Conservation (phyloP, 352 stramenopile genomes). For the Globisporangium mamillatum region DNA sequence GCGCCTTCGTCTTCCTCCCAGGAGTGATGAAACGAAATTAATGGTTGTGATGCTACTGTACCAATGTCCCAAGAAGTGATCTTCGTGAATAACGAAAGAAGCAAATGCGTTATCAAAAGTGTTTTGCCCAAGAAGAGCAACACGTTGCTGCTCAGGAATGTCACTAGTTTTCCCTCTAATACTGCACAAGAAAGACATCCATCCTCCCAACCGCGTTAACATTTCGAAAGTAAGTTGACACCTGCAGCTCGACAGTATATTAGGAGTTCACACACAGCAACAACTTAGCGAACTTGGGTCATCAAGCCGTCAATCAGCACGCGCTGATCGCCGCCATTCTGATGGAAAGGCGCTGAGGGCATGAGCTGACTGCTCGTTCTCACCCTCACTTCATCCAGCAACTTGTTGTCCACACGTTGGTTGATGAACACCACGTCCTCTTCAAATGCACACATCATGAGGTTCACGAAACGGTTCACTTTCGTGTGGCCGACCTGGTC, state of each 20-base stretch:
- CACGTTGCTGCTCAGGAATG: not conserved
- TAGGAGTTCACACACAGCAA: not conserved
- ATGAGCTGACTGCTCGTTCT: not conserved
- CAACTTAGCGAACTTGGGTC: not conserved
- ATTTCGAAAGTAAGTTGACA: not conserved
- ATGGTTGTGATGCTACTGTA: not conserved
- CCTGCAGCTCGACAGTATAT: too few species aligned
- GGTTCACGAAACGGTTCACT: constrained; percentile 7
- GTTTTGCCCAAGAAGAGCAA: not conserved
- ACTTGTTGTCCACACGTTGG: constrained; percentile 5
- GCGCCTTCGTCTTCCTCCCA: not conserved
- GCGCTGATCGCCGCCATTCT: not conserved
- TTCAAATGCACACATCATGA: constrained; percentile 12
- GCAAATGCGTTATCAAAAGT: not conserved
- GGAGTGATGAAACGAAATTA: not conserved
- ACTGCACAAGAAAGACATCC: not conserved
- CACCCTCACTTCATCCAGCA: constrained; percentile 7
- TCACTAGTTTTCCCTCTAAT: not conserved
- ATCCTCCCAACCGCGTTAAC: not conserved
- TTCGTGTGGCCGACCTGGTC: not conserved
- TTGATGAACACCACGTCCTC: constrained; percentile 13
- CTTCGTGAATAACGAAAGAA: not conserved
- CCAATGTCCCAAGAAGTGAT: not conserved
- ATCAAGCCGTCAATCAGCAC: not conserved
- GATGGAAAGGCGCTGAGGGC: not conserved